Base-by-base conservation (phyloP, 1,284 basidiomycete genomes). In the Cryptococcus depauperatus region DNA sequence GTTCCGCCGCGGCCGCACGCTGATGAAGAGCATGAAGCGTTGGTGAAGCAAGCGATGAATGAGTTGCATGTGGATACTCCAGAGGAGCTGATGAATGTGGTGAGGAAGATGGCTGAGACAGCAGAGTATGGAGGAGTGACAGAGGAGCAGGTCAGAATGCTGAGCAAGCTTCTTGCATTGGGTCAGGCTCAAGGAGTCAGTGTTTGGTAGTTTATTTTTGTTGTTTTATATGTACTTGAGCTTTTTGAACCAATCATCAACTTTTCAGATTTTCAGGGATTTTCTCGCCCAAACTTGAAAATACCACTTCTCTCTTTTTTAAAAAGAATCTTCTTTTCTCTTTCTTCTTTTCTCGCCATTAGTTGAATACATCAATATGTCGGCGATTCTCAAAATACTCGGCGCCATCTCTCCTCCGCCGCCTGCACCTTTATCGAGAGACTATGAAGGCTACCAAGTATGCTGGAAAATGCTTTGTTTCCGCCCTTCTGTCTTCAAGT, bases 381-480 rank as follows among this genome's bases (percentile, higher is more conserved):
- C 59, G 10, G 51, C n/a, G 37, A 40, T 81, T 38, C 51, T 80
- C 43, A 58, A 72, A 56, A 54, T 45, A 41, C 43, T 71, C 35
- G 42, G 80, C 48, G 76, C 78, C 13, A 77, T 83, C 27, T 59
- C 73, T 3, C 73, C 74, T n/a, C 62, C 72, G 11, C 61, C 74
- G 1, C 52, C 62, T n/a, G 35, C 47, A 5, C 51, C 56, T 10
- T 27, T 47, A 5, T 47, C 68, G 3, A 62, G 69, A 8, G 71
- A 79, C 26, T 83, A 82, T 57, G 64, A 75, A 18, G 82, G 86
- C 14, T 65, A 77, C 38, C 77, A 91, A 66, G 80, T 75, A 62
- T 74, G 70, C 51, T 89, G 82, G 82, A 82, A 77, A 62, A 75
- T 80, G 52, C 71, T 92, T 56, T 78, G 81, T 35, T 86, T 91